Evolutionary conservation across 805 yeast species (phyloP).

Genomic region (Saccharomycodes ludwigii): DNA sequence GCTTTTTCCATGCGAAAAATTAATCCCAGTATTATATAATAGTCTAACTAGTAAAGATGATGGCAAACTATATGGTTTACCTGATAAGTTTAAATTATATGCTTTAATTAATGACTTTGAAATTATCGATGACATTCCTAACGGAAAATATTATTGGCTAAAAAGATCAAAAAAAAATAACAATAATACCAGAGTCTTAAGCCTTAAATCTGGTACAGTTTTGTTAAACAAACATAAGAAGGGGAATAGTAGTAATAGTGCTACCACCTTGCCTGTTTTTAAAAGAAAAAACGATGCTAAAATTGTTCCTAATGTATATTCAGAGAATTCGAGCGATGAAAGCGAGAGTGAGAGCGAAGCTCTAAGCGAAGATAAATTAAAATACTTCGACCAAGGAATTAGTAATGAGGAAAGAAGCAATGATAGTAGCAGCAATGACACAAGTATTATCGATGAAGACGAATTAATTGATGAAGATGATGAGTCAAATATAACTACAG

Average conservation of each 20-base stretch:
- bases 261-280: slow-evolving; percentile 12
- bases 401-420: not conserved
- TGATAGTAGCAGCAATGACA: not conserved
- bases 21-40: slow-evolving; percentile 28
- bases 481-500: slow-evolving; percentile 16
- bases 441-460: not conserved
- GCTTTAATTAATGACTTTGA: slow-evolving; percentile 58
- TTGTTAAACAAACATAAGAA: slow-evolving; percentile 20
- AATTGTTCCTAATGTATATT: not conserved
- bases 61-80: slow-evolving; percentile 43
- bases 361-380: not conserved
- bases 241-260: slow-evolving; percentile 10
- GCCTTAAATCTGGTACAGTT: slow-evolving; percentile 21
- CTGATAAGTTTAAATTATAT: slow-evolving; percentile 32
- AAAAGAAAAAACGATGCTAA: no score
- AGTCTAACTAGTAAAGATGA: slow-evolving; percentile 24
- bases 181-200: no score
- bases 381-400: not conserved
- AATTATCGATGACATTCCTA: slow-evolving; percentile 15
- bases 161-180: no score
- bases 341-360: not conserved
- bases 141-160: slow-evolving; percentile 36
- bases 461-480: slow-evolving; percentile 26
- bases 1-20: slow-evolving; percentile 31
- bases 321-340: not conserved